phyloP scores from a whole-genome alignment of 2,329 filamentous ascomycete species.

The Penicillium aurantiogriseum region DNA sequence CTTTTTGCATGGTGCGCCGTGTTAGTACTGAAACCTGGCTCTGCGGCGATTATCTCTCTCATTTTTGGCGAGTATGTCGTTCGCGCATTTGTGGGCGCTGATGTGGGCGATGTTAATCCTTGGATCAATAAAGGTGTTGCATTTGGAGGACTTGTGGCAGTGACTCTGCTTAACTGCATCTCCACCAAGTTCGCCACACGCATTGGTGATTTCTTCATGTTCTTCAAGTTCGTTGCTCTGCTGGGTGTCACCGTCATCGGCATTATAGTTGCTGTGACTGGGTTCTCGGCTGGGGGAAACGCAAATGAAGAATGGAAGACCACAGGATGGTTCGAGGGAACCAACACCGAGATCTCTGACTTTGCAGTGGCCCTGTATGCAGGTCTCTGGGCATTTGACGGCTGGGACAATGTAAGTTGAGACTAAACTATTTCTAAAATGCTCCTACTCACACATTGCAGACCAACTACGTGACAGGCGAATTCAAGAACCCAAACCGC shows the following conservation, averaged over 20 bases:
- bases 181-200: slow-evolving; percentile 85
- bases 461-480: slow-evolving; percentile 97
- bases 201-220: slow-evolving; percentile 91
- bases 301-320: slow-evolving; percentile 84
- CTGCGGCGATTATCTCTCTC: slow-evolving; percentile 90
- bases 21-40: slow-evolving; percentile 88
- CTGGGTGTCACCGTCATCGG: slow-evolving; percentile 83
- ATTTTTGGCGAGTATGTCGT: slow-evolving; percentile 99
- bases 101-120: slow-evolving; percentile 72
- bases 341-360: slow-evolving; percentile 72
- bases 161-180: slow-evolving; percentile 85
- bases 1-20: slow-evolving; percentile 96
- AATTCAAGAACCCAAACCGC: slow-evolving; percentile 86
- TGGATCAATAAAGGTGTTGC: slow-evolving; percentile 93
- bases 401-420: slow-evolving; percentile 88
- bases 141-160: slow-evolving; percentile 68
- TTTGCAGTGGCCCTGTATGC: slow-evolving; percentile 96
- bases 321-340: slow-evolving; percentile 83
- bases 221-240: slow-evolving; percentile 90
- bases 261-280: slow-evolving; percentile 83
- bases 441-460: slow-evolving; percentile 12
- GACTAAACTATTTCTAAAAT: background rate
- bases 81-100: slow-evolving; percentile 79
- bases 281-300: slow-evolving; percentile 71
- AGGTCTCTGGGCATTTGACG: slow-evolving; percentile 96